phyloP scores from a whole-genome alignment of 176 grass and related monocot genomes.

The Avena sativa region DNA sequence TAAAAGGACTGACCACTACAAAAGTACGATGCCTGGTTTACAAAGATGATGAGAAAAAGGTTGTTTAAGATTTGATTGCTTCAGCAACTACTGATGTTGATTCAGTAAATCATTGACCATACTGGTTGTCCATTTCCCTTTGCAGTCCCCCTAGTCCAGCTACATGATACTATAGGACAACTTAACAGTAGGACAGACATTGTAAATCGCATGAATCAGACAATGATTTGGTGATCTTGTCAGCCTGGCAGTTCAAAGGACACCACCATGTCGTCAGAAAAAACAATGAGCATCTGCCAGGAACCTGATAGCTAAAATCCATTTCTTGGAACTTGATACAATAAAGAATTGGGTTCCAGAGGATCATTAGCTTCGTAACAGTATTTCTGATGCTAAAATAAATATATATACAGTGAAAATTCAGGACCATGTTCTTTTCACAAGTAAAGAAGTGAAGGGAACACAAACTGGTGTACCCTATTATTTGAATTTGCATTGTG shows the following conservation, averaged over 20 bases:
- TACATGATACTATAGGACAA: conserved; percentile 2
- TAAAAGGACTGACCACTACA: conserved; percentile 39
- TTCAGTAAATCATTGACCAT: neutral
- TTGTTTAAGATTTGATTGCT: conserved; percentile 38
- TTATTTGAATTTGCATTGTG: conserved; percentile 45
- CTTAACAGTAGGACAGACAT: neutral
- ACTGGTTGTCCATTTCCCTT: neutral
- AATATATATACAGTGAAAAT: conserved; percentile 8
- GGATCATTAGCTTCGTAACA: conserved; percentile 4
- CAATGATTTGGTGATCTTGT: conserved; percentile 7
- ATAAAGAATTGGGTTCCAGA: conserved; percentile 18
- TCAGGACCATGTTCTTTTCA: neutral
- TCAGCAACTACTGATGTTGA: conserved; percentile 24
- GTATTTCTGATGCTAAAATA: conserved; percentile 25
- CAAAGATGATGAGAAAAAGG: neutral
- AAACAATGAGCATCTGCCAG: neutral
- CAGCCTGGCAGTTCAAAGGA: neutral
- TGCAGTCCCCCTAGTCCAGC: neutral
- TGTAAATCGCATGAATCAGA: neutral
- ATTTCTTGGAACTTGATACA: neutral
- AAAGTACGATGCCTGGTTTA: neutral
- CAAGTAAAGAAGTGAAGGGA: conserved; percentile 11
- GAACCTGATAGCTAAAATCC: conserved; percentile 1
- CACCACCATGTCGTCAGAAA: neutral
- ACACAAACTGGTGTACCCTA: neutral